Evolutionary conservation across 805 yeast species (phyloP).

Genomic region (Schwanniomyces vanrijiae): DNA sequence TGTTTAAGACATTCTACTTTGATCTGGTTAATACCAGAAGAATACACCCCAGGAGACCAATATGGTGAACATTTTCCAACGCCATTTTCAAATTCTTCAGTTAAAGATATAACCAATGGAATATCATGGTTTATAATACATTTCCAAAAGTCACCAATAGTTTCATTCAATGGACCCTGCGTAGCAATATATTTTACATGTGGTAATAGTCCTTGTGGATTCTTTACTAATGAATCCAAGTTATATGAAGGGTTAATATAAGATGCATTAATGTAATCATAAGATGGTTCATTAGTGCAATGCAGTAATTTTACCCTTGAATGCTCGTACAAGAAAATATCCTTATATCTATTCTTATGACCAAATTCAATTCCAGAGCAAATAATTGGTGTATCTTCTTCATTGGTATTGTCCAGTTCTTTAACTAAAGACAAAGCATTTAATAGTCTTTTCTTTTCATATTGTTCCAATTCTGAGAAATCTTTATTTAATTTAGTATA

Average conservation of each 20-base stretch:
- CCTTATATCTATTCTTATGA: slow-evolving; percentile 80
- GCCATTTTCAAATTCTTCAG: slow-evolving; percentile 74
- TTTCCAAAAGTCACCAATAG: slow-evolving; percentile 84
- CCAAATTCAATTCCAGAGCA: slow-evolving; percentile 82
- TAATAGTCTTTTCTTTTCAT: slow-evolving; percentile 68
- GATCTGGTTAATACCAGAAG: slow-evolving; percentile 24
- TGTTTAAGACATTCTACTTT: slow-evolving; percentile 26
- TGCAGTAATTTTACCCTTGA: slow-evolving; percentile 65
- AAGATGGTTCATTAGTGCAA: slow-evolving; percentile 10
- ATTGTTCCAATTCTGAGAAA: slow-evolving; percentile 65
- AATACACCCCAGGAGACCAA: slow-evolving; percentile 67
- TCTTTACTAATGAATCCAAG: slow-evolving; percentile 10
- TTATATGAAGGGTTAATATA: slow-evolving; percentile 37
- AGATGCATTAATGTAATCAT: slow-evolving; percentile 86
- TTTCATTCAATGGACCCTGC: slow-evolving; percentile 80
- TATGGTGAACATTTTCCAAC: slow-evolving; percentile 75
- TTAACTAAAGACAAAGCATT: slow-evolving; percentile 20
- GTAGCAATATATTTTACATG: slow-evolving; percentile 60
- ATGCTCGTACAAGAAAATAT: slow-evolving; percentile 84
- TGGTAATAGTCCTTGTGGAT: slow-evolving; percentile 5
- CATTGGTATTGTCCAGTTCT: slow-evolving; percentile 6
- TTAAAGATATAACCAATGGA: slow-evolving; percentile 70
- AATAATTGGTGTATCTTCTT: slow-evolving; percentile 41
- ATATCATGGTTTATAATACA: slow-evolving; percentile 63
- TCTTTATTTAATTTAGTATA: slow-evolving; percentile 26